Base-by-base conservation (phyloP, 345 rosid genomes). In the Excoecaria agallocha region DNA sequence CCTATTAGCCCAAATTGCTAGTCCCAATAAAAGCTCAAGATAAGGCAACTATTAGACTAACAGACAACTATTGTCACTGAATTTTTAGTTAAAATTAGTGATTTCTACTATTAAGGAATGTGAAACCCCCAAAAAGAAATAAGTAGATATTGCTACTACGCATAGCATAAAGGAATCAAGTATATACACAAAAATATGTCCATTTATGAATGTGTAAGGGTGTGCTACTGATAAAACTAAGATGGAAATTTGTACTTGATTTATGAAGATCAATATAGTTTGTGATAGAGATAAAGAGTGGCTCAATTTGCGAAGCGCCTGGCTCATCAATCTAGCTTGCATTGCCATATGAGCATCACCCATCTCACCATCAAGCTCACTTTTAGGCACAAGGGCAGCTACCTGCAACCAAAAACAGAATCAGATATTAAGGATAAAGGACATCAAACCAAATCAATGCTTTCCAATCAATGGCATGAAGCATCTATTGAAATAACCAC, bases 341-440 rank as follows among this genome's bases (percentile, higher is more conserved):
- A 95, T 84, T 77, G 99, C 97, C 97, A 95, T 93, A 82, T 96
- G 97, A 72, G 97, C 99, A 85, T 96, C 98, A 77, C 99, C 99
- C 98, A 93, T 96, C 90, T 93, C 98, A 0, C 99, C 98, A 39
- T 96, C 98, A 24, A 96, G 99, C 82, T 96, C 99, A 77, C 92
- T 82, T 87, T 91, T 91, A 73, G 99, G 99, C 77, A 96, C 99
- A 72, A 96, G 92, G n/a, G 99, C 97, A 74, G 99, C 99, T 13
- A 96, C 99, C 99, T 96, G 83, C 37, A 13, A 74, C 68, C 56
- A 63, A 61, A 24, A 61, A 24, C 54, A 69, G 58, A 46, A 39
- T 50, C 46, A n/a, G 16, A 73, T 25, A 76, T 58, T 65, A 19
- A 52, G 13, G n/a, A 22, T 30, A 51, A 35, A 69, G 10, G 7